Evolutionary conservation across 805 yeast species (phyloP).

Genomic region (Blastobotrys peoriensis): DNA sequence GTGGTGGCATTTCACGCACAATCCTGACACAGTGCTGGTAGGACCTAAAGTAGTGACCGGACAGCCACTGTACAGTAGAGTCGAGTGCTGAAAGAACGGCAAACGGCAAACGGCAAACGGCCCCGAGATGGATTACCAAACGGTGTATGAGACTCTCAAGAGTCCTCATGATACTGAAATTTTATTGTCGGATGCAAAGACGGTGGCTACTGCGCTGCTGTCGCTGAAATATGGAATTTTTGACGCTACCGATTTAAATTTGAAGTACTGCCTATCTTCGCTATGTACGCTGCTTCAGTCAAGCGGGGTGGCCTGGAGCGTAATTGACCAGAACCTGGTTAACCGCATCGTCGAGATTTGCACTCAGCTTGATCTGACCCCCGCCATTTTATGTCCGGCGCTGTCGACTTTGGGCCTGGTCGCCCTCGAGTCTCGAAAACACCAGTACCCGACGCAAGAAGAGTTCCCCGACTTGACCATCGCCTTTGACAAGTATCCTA

Average conservation of each 20-base stretch:
- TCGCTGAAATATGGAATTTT: slow-evolving; percentile 21
- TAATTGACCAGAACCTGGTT: slow-evolving; percentile 17
- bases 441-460: slow-evolving; percentile 2
- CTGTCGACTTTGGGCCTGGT: slow-evolving; percentile 16
- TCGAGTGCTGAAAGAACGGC: too few relatives aligned
- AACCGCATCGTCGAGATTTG: slow-evolving; percentile 13
- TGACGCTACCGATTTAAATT: slow-evolving; percentile 14
- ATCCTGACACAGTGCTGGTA: too few relatives aligned
- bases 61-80: too few relatives aligned
- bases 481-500: slow-evolving; percentile 12
- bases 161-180: slow-evolving; percentile 16
- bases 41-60: too few relatives aligned
- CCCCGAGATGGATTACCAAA: slow-evolving; percentile 14
- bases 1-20: too few relatives aligned
- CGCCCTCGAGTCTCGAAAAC: slow-evolving; percentile 15
- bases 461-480: slow-evolving; percentile 8
- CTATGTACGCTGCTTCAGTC: slow-evolving; percentile 13
- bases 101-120: too few relatives aligned
- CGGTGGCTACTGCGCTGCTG: slow-evolving; percentile 19
- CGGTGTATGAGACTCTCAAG: slow-evolving; percentile 14
- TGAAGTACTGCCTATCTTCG: slow-evolving; percentile 14
- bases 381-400: slow-evolving; percentile 17
- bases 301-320: slow-evolving; percentile 19
- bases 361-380: slow-evolving; percentile 8
- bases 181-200: slow-evolving; percentile 17